Evolutionary conservation across 176 grass and related monocot genomes (phyloP).

Genomic region (Rhynchospora tenuis): DNA sequence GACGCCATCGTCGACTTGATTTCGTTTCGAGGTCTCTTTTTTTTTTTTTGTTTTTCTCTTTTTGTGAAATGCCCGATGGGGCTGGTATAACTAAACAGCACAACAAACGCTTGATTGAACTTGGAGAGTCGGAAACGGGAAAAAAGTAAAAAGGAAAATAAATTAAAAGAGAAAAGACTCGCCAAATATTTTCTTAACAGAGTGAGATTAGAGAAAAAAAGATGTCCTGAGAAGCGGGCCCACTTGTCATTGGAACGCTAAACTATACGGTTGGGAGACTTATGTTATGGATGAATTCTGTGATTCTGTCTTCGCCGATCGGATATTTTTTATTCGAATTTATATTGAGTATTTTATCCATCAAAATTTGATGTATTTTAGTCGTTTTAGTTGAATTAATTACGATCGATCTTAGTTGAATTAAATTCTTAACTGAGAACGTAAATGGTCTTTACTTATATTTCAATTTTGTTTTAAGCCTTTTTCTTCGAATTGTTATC

Average conservation of each 20-base stretch:
- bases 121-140: conserved; percentile 50
- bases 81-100: conserved; percentile 36
- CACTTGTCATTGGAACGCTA: background rate
- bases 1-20: conserved; percentile 69
- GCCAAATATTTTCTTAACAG: background rate
- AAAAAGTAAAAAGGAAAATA: background rate
- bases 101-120: conserved; percentile 43
- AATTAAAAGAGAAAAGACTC: background rate
- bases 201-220: background rate
- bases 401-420: background rate
- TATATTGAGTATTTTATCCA: background rate
- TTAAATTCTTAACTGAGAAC: background rate
- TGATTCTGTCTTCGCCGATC: too few species aligned
- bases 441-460: background rate
- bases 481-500: too few species aligned
- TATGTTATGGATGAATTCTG: background rate
- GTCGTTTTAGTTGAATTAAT: background rate
- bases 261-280: background rate
- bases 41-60: conserved; percentile 25
- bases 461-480: too few species aligned
- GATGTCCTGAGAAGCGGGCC: too few species aligned
- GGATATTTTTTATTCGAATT: background rate
- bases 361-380: background rate
- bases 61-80: conserved; percentile 56
- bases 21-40: conserved; percentile 9